phyloP scores from a whole-genome alignment of 352 stramenopile genomes.

The Pythium plurisporium region DNA sequence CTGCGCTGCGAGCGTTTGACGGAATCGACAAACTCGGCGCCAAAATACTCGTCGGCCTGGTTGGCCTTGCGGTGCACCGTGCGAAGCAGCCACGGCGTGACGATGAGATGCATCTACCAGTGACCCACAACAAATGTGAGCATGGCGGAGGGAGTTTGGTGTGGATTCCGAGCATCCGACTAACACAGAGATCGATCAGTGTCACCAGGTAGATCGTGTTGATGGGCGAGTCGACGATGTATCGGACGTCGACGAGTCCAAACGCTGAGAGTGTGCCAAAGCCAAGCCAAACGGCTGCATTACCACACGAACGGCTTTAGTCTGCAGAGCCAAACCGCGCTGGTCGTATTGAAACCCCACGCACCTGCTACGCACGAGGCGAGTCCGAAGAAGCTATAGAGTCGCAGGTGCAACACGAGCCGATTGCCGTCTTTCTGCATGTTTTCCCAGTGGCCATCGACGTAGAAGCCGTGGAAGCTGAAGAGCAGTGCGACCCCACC shows the following conservation, averaged over 20 bases:
- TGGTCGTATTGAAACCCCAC: not conserved
- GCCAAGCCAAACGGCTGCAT: constrained; percentile 59
- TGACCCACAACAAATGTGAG: not conserved
- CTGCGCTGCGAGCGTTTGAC: constrained; percentile 23
- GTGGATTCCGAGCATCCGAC: constrained; percentile 11
- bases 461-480: constrained; percentile 63
- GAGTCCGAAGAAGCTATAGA: constrained; percentile 56
- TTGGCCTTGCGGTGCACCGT: constrained; percentile 67
- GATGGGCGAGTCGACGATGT: constrained; percentile 41
- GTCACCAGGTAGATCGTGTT: constrained; percentile 69
- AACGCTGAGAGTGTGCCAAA: constrained; percentile 53
- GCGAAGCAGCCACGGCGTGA: constrained; percentile 54
- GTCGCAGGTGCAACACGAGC: constrained; percentile 63
- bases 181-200: constrained; percentile 48
- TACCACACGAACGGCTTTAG: not conserved
- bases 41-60: constrained; percentile 65
- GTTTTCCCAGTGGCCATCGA: constrained; percentile 53
- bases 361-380: constrained; percentile 43
- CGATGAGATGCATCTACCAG: constrained; percentile 51
- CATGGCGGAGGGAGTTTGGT: too few species aligned
- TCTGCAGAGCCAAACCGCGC: not conserved
- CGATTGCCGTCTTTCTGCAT: constrained; percentile 57
- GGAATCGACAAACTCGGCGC: constrained; percentile 58
- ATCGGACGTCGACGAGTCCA: constrained; percentile 50
- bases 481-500: constrained; percentile 38